These are phyloP conservation scores for Colletotrichum costaricense DNA, from an alignment of 2,329 filamentous ascomycete species.

Conservation along the genomic window DNA sequence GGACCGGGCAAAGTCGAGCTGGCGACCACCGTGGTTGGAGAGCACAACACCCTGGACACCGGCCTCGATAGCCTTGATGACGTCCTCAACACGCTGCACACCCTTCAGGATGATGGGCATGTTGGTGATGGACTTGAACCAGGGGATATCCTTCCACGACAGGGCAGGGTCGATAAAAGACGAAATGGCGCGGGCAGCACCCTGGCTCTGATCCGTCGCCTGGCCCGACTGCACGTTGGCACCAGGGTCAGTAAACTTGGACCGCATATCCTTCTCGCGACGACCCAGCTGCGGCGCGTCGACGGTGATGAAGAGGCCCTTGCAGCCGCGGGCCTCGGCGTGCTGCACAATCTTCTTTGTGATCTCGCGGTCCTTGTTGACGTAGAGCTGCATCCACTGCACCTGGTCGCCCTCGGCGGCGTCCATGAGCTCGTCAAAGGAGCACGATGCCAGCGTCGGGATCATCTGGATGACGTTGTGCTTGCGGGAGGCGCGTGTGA, in stretches of 20 bases:
- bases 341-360: constrained; percentile 92
- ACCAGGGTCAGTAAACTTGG: constrained; percentile 87
- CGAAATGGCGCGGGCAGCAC: constrained; percentile 93
- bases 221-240: constrained; percentile 84
- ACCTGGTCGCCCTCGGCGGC: constrained; percentile 82
- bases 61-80: constrained; percentile 83
- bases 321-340: constrained; percentile 91
- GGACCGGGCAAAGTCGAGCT: constrained; percentile 91
- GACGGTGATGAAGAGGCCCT: constrained; percentile 97
- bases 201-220: constrained; percentile 86
- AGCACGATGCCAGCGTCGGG: constrained; percentile 94
- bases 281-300: constrained; percentile 96
- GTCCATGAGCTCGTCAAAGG: constrained; percentile 96
- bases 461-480: constrained; percentile 99
- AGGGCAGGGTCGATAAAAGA: constrained; percentile 97
- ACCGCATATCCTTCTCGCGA: constrained; percentile 97
- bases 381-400: constrained; percentile 97
- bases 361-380: constrained; percentile 94
- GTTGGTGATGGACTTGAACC: constrained; percentile 89
- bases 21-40: constrained; percentile 94
- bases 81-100: constrained; percentile 95
- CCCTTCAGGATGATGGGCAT: constrained; percentile 98
- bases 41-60: constrained; percentile 92
- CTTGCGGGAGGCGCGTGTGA: constrained; percentile 85
- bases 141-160: constrained; percentile 92